Conservation (phyloP, 352 stramenopile genomes). For the Aphanomyces euteiches region DNA sequence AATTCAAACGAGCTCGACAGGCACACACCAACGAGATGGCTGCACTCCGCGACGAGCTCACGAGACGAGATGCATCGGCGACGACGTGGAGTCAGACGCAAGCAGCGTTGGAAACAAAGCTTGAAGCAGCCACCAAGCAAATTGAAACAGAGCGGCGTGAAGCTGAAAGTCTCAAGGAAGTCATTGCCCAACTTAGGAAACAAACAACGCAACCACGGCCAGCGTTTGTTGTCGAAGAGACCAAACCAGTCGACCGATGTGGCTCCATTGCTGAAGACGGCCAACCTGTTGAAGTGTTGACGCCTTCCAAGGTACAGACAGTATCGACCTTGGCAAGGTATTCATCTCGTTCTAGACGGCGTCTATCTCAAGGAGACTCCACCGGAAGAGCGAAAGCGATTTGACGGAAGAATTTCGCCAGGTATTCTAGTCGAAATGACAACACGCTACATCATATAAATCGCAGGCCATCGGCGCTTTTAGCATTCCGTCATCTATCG, state of each 20-base stretch:
- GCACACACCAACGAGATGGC: background rate
- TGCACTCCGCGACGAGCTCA: background rate
- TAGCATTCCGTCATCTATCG: background rate
- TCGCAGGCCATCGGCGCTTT: slow-evolving; percentile 11
- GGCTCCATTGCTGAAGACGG: background rate
- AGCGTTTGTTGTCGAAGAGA: background rate
- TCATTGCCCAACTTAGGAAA: background rate
- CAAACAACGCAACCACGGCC: background rate
- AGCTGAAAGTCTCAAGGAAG: background rate
- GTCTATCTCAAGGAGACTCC: background rate
- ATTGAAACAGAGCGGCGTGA: background rate
- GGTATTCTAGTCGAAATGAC: background rate
- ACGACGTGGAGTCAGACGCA: background rate
- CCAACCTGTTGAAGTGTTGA: background rate
- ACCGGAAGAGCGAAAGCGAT: slow-evolving; percentile 16
- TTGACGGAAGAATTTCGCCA: slow-evolving; percentile 15
- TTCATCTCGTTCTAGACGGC: background rate
- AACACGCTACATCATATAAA: background rate
- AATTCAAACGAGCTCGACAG: background rate
- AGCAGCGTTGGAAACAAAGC: background rate
- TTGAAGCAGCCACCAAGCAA: background rate
- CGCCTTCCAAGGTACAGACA: background rate
- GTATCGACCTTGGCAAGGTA: no score
- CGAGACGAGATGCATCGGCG: background rate
- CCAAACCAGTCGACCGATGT: background rate